Evolutionary conservation across 73 alveolate genomes (phyloP).

Genomic region (Tetrahymena elliotti): DNA sequence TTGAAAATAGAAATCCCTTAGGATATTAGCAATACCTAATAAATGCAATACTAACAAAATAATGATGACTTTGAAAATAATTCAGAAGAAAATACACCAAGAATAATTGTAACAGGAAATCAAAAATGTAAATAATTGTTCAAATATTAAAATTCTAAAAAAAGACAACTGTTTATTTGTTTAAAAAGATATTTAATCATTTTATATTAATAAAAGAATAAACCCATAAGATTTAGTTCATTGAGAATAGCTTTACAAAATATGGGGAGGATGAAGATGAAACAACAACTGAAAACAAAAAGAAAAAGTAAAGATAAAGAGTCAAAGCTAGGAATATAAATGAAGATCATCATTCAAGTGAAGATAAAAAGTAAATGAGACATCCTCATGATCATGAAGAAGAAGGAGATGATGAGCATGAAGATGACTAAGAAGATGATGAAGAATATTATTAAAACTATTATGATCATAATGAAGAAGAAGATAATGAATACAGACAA

Average conservation of each 20-base stretch:
- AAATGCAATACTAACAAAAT: neutral
- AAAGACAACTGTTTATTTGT: too few relatives aligned
- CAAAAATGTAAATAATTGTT: neutral
- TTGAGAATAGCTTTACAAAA: neutral
- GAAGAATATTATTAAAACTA: neutral
- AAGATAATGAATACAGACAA: neutral
- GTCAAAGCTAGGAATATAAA: neutral
- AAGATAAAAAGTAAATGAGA: neutral
- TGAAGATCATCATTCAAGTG: neutral
- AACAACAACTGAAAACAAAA: neutral
- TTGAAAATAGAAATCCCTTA: neutral
- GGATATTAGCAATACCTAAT: neutral
- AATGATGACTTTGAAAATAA: neutral
- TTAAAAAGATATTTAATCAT: too few relatives aligned
- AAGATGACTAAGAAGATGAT: neutral
- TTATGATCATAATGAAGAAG: neutral
- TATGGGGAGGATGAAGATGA: neutral
- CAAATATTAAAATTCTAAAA: too few relatives aligned
- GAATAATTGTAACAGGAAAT: neutral
- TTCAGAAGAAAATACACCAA: neutral
- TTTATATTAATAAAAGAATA: neutral
- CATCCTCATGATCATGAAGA: neutral
- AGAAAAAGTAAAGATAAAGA: neutral
- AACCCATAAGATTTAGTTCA: neutral
- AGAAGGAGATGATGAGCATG: neutral